A percentile compares a stretch with the other conserved stretches of the same genome.
These are phyloP conservation scores for Sparassis latifolia DNA, from an alignment of 1,284 basidiomycete species.

Conservation along the genomic window DNA sequence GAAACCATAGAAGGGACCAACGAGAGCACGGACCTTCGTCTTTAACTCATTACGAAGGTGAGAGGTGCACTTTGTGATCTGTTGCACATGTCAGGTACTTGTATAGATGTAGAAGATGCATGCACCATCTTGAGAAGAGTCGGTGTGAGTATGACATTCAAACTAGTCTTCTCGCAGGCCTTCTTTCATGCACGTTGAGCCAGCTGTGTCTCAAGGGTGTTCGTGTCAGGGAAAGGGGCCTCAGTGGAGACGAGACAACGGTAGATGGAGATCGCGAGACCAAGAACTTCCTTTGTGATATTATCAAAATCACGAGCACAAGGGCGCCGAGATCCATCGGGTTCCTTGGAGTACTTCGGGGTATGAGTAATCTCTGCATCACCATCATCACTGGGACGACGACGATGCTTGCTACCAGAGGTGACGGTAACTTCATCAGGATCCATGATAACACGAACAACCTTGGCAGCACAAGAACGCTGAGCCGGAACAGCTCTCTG, in stretches of 20 bases:
- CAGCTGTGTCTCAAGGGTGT: background rate
- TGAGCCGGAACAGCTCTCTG: too few relatives aligned
- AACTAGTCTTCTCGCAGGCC: background rate
- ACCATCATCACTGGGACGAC: background rate
- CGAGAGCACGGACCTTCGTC: background rate
- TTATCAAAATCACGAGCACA: background rate
- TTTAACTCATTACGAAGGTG: background rate
- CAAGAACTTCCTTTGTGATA: background rate
- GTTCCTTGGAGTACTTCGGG: background rate
- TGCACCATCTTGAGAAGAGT: background rate
- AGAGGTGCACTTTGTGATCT: background rate
- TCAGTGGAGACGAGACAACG: background rate
- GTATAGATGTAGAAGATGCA: background rate
- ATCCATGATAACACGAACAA: too few relatives aligned
- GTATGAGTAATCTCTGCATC: background rate
- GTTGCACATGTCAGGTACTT: background rate
- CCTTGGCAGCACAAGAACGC: too few relatives aligned
- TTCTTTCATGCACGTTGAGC: background rate
- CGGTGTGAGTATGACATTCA: background rate
- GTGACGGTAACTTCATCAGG: too few relatives aligned
- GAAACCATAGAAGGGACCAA: background rate
- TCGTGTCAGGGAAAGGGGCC: background rate
- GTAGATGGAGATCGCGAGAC: background rate
- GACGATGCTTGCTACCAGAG: too few relatives aligned
- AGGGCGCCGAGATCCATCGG: background rate